These are phyloP conservation scores for Gliomastix tumulicola DNA, from an alignment of 2,329 filamentous ascomycete species.

Conservation along the genomic window DNA sequence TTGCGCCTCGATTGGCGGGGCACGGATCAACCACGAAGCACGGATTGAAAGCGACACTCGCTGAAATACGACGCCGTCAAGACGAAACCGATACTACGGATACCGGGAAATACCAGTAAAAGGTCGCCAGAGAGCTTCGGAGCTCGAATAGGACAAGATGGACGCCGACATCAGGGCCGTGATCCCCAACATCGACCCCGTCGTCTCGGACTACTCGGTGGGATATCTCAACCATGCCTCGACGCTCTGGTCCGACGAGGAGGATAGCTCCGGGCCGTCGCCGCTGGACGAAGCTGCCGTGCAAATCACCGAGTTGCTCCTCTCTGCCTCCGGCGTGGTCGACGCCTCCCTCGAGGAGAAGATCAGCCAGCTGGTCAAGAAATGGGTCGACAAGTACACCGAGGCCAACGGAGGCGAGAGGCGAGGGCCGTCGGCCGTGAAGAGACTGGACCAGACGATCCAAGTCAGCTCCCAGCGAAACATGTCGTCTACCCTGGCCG, in stretches of 20 bases:
- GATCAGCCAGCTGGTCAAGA: constrained; percentile 77
- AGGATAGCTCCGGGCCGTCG: constrained; percentile 53
- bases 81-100: too few species aligned
- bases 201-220: constrained; percentile 86
- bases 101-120: too few species aligned
- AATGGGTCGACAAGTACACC: constrained; percentile 80
- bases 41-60: too few species aligned
- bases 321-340: constrained; percentile 86
- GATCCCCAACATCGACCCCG: constrained; percentile 79
- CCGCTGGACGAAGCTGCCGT: constrained; percentile 80
- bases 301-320: constrained; percentile 77
- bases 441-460: constrained; percentile 86
- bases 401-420: constrained; percentile 65
- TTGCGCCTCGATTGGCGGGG: too few species aligned
- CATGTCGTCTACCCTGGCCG: constrained; percentile 89
- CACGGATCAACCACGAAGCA: too few species aligned
- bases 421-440: constrained; percentile 69
- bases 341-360: constrained; percentile 65
- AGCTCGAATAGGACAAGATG: constrained; percentile 51
- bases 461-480: constrained; percentile 91
- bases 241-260: constrained; percentile 69
- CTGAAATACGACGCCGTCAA: too few species aligned
- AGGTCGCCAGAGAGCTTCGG: too few species aligned
- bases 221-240: constrained; percentile 94
- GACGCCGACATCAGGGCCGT: constrained; percentile 80